phyloP scores from a whole-genome alignment of 352 stramenopile species.

The Peronospora farinosa region DNA sequence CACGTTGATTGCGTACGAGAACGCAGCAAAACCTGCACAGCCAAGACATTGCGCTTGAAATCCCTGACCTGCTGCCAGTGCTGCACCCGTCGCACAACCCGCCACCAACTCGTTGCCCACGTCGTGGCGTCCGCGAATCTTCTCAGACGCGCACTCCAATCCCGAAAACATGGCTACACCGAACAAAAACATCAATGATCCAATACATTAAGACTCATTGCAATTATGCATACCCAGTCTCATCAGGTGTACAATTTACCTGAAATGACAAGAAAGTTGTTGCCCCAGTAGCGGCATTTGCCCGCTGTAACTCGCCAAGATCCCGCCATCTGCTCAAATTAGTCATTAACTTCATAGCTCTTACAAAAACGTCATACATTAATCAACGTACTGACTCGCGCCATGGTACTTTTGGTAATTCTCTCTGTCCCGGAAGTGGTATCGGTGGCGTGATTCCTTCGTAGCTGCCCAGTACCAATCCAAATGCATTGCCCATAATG shows the following conservation, averaged over 20 bases:
- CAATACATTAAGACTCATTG: background rate
- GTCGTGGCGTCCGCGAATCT: conserved; percentile 91
- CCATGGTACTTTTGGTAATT: conserved; percentile 75
- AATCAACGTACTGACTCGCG: conserved; percentile 48
- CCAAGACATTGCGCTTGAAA: conserved; percentile 90
- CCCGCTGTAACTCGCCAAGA: conserved; percentile 62
- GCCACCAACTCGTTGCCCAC: conserved; percentile 91
- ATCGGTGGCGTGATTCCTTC: conserved; percentile 81
- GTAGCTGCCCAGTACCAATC: conserved; percentile 75
- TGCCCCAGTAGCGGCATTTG: conserved; percentile 82
- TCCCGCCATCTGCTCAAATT: conserved; percentile 38
- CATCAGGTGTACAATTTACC: conserved; percentile 18
- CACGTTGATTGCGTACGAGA: conserved; percentile 87
- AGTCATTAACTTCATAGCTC: background rate
- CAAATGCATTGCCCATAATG: conserved; percentile 74
- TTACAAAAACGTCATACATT: background rate
- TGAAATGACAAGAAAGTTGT: conserved; percentile 85
- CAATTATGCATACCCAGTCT: too few relatives aligned
- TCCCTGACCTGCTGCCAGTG: conserved; percentile 90
- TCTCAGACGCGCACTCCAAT: conserved; percentile 91
- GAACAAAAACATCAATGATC: conserved; percentile 1
- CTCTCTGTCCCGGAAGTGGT: conserved; percentile 68
- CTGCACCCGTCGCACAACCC: conserved; percentile 93
- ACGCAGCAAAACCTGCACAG: conserved; percentile 90
- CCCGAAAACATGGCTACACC: conserved; percentile 89